phyloP scores from a whole-genome alignment of 352 stramenopile genomes.

The Phytophthora cryptogea region DNA sequence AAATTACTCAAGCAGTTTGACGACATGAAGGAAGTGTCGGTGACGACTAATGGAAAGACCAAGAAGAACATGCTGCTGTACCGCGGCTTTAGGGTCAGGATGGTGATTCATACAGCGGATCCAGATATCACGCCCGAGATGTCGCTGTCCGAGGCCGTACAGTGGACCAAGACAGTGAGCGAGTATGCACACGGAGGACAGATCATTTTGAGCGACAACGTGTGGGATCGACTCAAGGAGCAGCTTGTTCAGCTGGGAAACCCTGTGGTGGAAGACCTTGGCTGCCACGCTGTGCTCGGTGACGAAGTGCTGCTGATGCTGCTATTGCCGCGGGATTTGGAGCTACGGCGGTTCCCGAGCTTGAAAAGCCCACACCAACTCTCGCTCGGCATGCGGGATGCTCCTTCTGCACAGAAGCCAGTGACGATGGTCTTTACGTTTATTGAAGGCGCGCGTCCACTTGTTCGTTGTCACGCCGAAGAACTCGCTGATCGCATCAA shows the following conservation, averaged over 20 bases:
- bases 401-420: conserved; percentile 72
- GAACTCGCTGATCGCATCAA: conserved; percentile 87
- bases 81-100: conserved; percentile 82
- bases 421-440: conserved; percentile 92
- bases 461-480: conserved; percentile 84
- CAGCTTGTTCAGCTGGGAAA: conserved; percentile 89
- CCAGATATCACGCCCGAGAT: conserved; percentile 55
- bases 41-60: conserved; percentile 54
- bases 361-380: conserved; percentile 79
- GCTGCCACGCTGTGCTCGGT: conserved; percentile 69
- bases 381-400: conserved; percentile 81
- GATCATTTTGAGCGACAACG: conserved; percentile 84
- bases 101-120: conserved; percentile 85
- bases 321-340: conserved; percentile 76
- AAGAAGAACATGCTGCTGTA: conserved; percentile 84
- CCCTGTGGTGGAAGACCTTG: conserved; percentile 86
- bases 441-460: conserved; percentile 81
- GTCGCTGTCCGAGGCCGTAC: conserved; percentile 72
- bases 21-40: conserved; percentile 79
- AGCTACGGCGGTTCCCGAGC: conserved; percentile 70
- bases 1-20: conserved; percentile 86
- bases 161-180: conserved; percentile 86
- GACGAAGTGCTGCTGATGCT: conserved; percentile 85
- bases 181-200: conserved; percentile 85
- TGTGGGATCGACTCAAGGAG: conserved; percentile 87